These are phyloP conservation scores for Heliosperma pusillum DNA, from an alignment of 148 eudicot species.

Conservation along the genomic window DNA sequence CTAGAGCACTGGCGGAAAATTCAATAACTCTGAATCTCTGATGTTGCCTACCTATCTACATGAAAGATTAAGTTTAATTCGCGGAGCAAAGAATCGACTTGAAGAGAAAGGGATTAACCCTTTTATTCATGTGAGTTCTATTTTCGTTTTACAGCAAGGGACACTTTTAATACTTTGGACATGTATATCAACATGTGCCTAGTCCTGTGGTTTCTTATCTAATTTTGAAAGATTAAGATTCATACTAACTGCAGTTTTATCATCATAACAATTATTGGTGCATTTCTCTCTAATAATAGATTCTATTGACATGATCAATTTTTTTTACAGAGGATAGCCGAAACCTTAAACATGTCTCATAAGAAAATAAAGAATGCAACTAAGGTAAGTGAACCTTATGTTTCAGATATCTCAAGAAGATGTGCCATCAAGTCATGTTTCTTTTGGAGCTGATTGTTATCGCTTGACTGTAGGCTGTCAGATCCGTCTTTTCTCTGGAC, in stretches of 20 bases:
- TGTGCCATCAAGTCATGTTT: neutral
- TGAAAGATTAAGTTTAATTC: conserved; percentile 75
- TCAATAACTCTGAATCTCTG: conserved; percentile 73
- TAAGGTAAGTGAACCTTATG: conserved; percentile 44
- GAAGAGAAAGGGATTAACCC: conserved; percentile 81
- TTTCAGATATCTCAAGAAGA: no score
- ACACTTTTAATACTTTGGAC: neutral
- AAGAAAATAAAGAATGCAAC: conserved; percentile 91
- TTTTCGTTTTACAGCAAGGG: neutral
- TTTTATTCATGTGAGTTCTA: conserved; percentile 65
- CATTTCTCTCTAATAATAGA: neutral
- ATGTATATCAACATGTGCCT: neutral
- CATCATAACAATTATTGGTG: neutral
- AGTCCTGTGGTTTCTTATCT: neutral
- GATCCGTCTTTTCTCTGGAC: conserved; percentile 73
- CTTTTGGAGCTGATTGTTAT: conserved; percentile 2
- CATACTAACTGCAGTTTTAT: neutral
- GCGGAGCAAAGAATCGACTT: conserved; percentile 68
- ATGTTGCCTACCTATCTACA: conserved; percentile 81
- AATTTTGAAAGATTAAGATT: neutral
- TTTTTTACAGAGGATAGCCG: conserved; percentile 80
- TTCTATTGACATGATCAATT: conserved; percentile 7
- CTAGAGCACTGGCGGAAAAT: conserved; percentile 73
- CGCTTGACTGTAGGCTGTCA: conserved; percentile 52
- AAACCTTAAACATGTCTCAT: conserved; percentile 71